Conservation (phyloP, 2,329 filamentous ascomycete genomes). For the Botrytis fragariae region DNA sequence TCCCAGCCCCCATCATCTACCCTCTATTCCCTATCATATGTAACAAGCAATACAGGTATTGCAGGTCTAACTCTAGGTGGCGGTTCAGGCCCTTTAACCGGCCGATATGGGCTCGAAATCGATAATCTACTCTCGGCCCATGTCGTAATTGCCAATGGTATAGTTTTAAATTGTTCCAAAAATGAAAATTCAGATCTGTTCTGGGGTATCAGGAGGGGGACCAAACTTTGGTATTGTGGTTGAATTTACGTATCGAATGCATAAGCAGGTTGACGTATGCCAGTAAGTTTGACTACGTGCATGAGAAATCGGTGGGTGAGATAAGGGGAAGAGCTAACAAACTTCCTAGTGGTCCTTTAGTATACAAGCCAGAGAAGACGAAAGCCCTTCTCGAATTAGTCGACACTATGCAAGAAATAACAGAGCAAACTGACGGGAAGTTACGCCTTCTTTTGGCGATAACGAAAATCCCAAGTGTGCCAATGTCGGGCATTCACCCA, state of each 20-base stretch:
- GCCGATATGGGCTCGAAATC: background rate
- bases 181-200: background rate
- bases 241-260: background rate
- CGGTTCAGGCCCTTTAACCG: background rate
- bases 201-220: background rate
- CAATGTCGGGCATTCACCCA: background rate
- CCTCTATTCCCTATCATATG: background rate
- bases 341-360: background rate
- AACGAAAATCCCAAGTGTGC: background rate
- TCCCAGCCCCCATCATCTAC: background rate
- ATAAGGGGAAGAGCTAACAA: background rate
- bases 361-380: background rate
- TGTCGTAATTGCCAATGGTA: background rate
- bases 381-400: background rate
- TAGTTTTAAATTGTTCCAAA: background rate
- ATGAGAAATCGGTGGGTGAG: background rate
- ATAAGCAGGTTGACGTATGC: background rate
- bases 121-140: background rate
- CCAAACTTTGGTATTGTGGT: background rate
- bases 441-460: background rate
- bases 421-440: background rate
- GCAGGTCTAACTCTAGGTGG: background rate
- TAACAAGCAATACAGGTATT: background rate
- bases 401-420: background rate
- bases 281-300: background rate